Evolutionary conservation across 768 basidiomycete genomes (phyloP).

Genomic region (Boletus sensibilis): DNA sequence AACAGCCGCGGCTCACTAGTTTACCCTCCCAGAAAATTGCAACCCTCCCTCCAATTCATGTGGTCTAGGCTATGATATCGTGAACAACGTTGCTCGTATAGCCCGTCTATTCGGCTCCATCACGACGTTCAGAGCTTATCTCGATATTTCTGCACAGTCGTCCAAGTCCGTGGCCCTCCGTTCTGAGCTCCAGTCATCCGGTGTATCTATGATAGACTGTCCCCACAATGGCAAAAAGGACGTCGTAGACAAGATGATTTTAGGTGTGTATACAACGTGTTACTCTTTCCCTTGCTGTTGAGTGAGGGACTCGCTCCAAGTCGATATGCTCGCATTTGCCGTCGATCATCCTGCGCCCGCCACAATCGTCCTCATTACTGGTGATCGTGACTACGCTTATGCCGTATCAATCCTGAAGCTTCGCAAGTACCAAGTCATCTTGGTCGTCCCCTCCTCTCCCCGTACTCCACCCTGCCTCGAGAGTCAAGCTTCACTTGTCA

Average conservation of each 20-base stretch:
- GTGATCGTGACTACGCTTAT: conserved; percentile 67
- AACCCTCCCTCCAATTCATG: conserved; percentile 30
- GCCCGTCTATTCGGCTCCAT: conserved; percentile 48
- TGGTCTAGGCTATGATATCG: conserved; percentile 42
- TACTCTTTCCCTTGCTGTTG: background rate
- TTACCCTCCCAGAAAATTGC: conserved; percentile 30
- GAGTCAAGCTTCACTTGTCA: conserved; percentile 50
- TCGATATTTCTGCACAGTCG: conserved; percentile 43
- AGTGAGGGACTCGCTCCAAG: conserved; percentile 33
- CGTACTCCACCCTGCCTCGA: conserved; percentile 46
- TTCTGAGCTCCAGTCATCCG: conserved; percentile 45
- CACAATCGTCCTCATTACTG: conserved; percentile 62
- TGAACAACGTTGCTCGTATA: conserved; percentile 43
- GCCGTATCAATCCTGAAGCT: conserved; percentile 57
- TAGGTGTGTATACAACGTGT: conserved; percentile 31
- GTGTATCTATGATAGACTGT: conserved; percentile 41
- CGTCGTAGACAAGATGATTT: conserved; percentile 48
- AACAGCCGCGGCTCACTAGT: background rate
- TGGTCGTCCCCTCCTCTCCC: conserved; percentile 43
- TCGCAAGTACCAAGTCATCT: conserved; percentile 50
- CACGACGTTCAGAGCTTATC: conserved; percentile 53
- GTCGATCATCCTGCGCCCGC: conserved; percentile 54
- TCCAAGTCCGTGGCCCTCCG: conserved; percentile 35
- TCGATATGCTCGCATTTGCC: conserved; percentile 67
- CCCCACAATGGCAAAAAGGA: conserved; percentile 35